Base-by-base conservation (phyloP, 148 eudicot species). In the Vaccinium corymbosum region DNA sequence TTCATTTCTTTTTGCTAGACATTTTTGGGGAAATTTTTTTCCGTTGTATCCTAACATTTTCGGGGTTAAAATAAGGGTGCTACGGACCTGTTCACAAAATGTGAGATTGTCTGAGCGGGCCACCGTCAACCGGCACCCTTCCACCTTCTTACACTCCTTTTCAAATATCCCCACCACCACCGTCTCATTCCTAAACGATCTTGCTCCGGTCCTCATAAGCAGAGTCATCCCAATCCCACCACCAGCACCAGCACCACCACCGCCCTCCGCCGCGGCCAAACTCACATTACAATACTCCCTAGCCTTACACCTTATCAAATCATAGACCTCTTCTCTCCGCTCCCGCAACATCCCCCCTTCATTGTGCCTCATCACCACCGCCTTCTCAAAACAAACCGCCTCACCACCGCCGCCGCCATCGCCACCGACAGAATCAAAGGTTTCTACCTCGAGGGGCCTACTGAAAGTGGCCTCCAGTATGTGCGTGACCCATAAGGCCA, bases 341-440 rank as follows among this genome's bases (percentile, higher is more conserved):
- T 88, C 70, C 80, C 92, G 89, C 9, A 90, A 87, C 93, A 92
- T 92, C 6, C 93, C 92, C 42, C 94, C 94, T 59, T 92, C 93
- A 80, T 89, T 92, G 76, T 93, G 96, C 85, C 94, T 92, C 94
- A 86, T 93, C 80, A 93, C 96, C 83, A 92, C 96, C 1, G 96
- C 92, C 83, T 90, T 88, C 85, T 93, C 96, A 51, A 90, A 92
- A 71, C 96, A 93, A 50, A 85, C 85, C 0, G 90, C 80, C 17
- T 57, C 80, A n/a, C 85, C 80, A 17, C 76, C 85, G 7, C 22
- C 61, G 9, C 70, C 86, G 16, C 46, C 42, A 46, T 81, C 53
- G 53, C 53, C 11, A 2, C 13, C 42, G 6, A 38, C 42, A 38
- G 42, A 85, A 35, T 89, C 87, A 73, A 86, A 89, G 53, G 79